Conservation (phyloP, 139 green algal species). For the Zygnema circumcarinatum region DNA sequence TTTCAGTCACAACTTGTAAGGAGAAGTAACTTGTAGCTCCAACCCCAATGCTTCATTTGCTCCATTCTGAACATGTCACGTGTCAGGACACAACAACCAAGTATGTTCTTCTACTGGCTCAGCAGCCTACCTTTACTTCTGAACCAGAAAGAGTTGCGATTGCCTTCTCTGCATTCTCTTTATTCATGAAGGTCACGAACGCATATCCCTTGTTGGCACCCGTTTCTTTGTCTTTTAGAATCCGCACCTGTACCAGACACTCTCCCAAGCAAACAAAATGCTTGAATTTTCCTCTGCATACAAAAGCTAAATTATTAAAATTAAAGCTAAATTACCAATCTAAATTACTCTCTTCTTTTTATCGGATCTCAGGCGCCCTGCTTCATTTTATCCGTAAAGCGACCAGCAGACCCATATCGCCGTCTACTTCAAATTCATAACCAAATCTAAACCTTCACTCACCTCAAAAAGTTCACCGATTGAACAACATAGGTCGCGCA, state of each 20-base stretch:
- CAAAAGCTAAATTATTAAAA: neutral
- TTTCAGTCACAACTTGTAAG: too few species aligned
- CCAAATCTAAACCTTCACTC: neutral
- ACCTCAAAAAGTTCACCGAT: constrained; percentile 41
- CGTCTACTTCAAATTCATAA: neutral
- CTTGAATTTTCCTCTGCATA: neutral
- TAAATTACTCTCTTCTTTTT: neutral
- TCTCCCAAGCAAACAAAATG: neutral
- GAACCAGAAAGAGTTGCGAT: constrained; percentile 29
- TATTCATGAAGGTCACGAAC: constrained; percentile 58
- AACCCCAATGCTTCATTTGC: neutral
- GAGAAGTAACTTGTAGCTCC: too few species aligned
- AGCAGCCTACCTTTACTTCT: constrained; percentile 54
- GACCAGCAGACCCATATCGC: neutral
- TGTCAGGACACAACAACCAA: neutral
- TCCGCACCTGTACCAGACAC: constrained; percentile 44
- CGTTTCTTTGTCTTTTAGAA: constrained; percentile 54
- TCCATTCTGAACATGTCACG: constrained; percentile 1
- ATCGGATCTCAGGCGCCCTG: too few species aligned
- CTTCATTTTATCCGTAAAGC: too few species aligned
- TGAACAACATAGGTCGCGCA: constrained; percentile 17
- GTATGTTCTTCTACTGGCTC: too few species aligned
- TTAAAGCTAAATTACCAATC: neutral
- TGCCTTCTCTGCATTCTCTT: constrained; percentile 51
- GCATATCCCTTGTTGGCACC: constrained; percentile 49